Conservation (phyloP, 495 filamentous ascomycete genomes). For the Lasiosphaeris hirsuta region DNA sequence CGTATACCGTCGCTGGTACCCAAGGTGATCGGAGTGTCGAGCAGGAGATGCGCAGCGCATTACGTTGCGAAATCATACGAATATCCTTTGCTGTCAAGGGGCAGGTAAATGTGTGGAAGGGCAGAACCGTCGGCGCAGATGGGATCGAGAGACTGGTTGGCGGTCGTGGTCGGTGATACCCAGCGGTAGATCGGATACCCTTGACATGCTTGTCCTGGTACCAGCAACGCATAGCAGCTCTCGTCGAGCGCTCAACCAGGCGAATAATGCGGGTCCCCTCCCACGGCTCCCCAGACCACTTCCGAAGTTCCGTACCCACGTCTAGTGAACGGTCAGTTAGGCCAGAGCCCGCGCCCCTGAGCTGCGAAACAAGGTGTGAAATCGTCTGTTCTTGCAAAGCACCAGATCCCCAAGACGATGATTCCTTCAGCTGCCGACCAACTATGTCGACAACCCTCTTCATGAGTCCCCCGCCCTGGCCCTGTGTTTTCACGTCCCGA, state of each 20-base stretch:
- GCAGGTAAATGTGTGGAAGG: constrained; percentile 98
- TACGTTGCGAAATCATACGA: constrained; percentile 91
- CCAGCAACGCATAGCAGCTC: constrained; percentile 75
- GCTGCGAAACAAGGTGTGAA: constrained; percentile 44
- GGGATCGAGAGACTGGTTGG: constrained; percentile 75
- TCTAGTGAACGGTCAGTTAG: constrained; percentile 28
- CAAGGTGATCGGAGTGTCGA: constrained; percentile 82
- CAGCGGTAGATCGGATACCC: constrained; percentile 52
- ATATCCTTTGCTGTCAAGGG: constrained; percentile 92
- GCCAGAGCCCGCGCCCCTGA: constrained; percentile 32
- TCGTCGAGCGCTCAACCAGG: constrained; percentile 79
- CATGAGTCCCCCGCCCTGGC: constrained; percentile 76
- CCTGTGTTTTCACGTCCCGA: constrained; percentile 62
- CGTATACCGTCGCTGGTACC: constrained; percentile 77
- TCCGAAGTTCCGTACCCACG: constrained; percentile 46
- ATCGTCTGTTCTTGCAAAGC: constrained; percentile 54
- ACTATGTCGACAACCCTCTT: constrained; percentile 95
- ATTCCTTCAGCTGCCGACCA: constrained; percentile 82
- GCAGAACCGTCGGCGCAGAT: constrained; percentile 88
- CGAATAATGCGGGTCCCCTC: constrained; percentile 87
- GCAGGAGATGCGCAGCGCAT: constrained; percentile 87
- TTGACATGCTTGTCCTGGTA: constrained; percentile 80
- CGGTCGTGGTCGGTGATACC: constrained; percentile 72
- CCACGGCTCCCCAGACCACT: constrained; percentile 75
- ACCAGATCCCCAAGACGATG: constrained; percentile 81